Conservation (phyloP, 306 rosid species). For the Lablab purpureus region DNA sequence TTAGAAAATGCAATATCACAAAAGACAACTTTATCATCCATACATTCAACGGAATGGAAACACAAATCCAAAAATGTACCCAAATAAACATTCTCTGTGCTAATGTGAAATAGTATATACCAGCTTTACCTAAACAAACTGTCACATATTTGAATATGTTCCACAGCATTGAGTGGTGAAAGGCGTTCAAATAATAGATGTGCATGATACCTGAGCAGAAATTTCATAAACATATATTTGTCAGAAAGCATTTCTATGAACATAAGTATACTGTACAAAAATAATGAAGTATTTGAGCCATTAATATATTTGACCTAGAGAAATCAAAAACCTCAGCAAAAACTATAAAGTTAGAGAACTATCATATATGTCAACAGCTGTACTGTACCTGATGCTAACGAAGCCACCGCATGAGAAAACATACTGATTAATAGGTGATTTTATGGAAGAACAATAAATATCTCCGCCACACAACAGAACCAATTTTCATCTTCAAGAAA, state of each 20-base stretch:
- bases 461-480: not conserved
- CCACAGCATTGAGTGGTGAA: slow-evolving; percentile 85
- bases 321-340: slow-evolving; percentile 33
- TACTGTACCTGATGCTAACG: slow-evolving; percentile 5
- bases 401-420: slow-evolving; percentile 14
- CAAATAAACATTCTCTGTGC: slow-evolving; percentile 5
- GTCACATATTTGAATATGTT: slow-evolving; percentile 84
- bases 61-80: slow-evolving; percentile 32
- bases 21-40: slow-evolving; percentile 18
- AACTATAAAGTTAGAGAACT: slow-evolving; percentile 16
- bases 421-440: not conserved
- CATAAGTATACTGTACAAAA: slow-evolving; percentile 12
- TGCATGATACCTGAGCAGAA: slow-evolving; percentile 80
- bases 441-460: slow-evolving; percentile 24
- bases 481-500: slow-evolving; percentile 4
- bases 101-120: not conserved
- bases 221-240: slow-evolving; percentile 3
- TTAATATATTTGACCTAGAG: slow-evolving; percentile 35
- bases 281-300: not conserved
- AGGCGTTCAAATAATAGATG: slow-evolving; percentile 79
- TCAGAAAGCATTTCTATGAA: slow-evolving; percentile 7
- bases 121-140: slow-evolving; percentile 82
- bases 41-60: slow-evolving; percentile 1
- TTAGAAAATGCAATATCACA: not conserved
- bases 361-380: slow-evolving; percentile 22